Evolutionary conservation across 371 early-diverging fungal genomes (phyloP), one percentile per base, ranked within the genome.

Genomic region (Cladochytrium tenue): DNA sequence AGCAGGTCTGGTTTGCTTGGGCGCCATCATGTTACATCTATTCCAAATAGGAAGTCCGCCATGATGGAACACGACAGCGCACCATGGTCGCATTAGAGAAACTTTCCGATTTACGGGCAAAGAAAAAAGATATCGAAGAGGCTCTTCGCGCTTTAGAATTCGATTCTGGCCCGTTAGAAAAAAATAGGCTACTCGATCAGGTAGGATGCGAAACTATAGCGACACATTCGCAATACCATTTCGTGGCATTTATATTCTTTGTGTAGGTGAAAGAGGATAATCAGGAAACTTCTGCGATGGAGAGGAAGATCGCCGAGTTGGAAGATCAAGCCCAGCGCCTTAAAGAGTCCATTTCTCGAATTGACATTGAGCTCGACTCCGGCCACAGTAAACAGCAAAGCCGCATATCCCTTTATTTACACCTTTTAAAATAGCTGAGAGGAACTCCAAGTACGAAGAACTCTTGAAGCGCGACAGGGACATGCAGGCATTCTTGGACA

Each of bases 201-300:
- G 77, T 75, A 35, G n/a, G n/a, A n/a, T n/a, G n/a, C 10, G 64
- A 2, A 33, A 30, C 1, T 50, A 56, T 2, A 15, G 17, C 51
- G 61, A 51, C 30, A 27, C 56, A n/a, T 32, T 50, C 27, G 33
- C 7, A 25, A n/a, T 20, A 62, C 13, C 20, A 23, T 66, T 30
- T 27, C 55, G n/a, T 35, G 7, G 27, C 31, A 62, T 43, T 20
- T 13, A 43, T 43, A 56, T 20, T 52, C n/a, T 61, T 3, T 26
- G 1, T 1, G 25, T 36, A 79, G 68, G 80, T 84, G 34, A 84
- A 82, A 69, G 70, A 75, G 53, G 81, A 79, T 58, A 83, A 81
- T 53, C 76, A 76, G 34, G 83, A 83, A 59, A 80, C 80, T 26
- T 74, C 81, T 2, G 76, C 73, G n/a, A 83, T 85, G 82, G 83